Percentiles rank a stretch among this genome's conserved stretches.
phyloP scores from a whole-genome alignment of 495 filamentous ascomycete species.

The Sabuloglossum arenarium region DNA sequence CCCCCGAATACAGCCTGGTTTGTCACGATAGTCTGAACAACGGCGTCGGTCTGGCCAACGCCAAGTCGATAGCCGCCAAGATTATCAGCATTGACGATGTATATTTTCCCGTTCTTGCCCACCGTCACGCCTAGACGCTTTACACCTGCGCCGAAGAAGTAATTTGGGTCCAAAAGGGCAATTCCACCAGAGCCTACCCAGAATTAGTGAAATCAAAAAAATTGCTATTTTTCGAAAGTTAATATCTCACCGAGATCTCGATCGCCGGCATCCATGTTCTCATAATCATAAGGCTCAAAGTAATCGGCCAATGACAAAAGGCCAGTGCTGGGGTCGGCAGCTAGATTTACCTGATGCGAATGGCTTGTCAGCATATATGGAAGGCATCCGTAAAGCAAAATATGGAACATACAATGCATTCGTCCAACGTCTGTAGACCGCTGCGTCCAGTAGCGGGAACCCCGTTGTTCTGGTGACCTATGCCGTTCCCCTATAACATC shows the following conservation, averaged over 20 bases:
- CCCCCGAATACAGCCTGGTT: constrained; percentile 23
- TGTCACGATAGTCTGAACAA: constrained; percentile 22
- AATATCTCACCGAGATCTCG: constrained; percentile 11
- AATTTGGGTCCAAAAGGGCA: constrained; percentile 11
- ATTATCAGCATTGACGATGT: constrained; percentile 20
- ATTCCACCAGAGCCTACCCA: constrained; percentile 14
- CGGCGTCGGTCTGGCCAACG: constrained; percentile 14
- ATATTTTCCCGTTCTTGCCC: constrained; percentile 20
- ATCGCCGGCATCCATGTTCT: constrained; percentile 12
- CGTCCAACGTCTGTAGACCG: not conserved
- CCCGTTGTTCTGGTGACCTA: not conserved
- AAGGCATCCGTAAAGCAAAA: not conserved
- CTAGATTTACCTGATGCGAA: constrained; percentile 1
- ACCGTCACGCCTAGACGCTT: constrained; percentile 13
- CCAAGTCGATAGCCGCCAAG: constrained; percentile 16
- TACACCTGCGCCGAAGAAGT: constrained; percentile 15
- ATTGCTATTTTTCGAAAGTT: too few species aligned
- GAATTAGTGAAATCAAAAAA: not conserved
- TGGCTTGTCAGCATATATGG: not conserved
- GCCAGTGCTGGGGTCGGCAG: constrained; percentile 8
- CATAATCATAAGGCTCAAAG: constrained; percentile 16
- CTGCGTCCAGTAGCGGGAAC: not conserved
- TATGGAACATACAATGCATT: not conserved
- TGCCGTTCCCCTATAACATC: not conserved
- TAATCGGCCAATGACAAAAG: constrained; percentile 11